Base-by-base conservation (phyloP, 352 stramenopile species). In the Pythium phragmiticola region DNA sequence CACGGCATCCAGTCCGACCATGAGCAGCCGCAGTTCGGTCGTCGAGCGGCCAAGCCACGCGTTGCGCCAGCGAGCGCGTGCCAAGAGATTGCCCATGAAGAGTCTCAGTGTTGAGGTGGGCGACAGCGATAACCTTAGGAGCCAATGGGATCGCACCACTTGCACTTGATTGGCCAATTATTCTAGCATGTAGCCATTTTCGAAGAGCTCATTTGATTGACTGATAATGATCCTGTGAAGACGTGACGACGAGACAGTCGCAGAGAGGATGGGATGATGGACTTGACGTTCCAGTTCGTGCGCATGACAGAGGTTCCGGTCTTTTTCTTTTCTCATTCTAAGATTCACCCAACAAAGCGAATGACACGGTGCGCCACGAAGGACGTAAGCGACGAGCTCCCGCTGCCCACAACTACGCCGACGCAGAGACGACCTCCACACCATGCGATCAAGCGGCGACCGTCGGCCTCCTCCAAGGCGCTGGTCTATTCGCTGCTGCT, bases 1-100 rank as follows among this genome's bases (percentile, higher is more conserved):
- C 45, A 90, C 92, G 36, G 87, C 91, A 79, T 98, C 91, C 9
- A 93, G 68, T 14, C 80, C 82, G 21, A 95, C 78, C 87, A 97
- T 96, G 46, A 98, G 70, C 63, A 98, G 37, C 21, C 39, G 36
- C 17, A 48, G 0, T n/a, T 48, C 34, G 34, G 39, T 8, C 7
- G 17, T 30, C 41, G 42, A 17, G 42, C 14, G 16, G 42, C 42
- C 17, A 21, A 48, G 42, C 42, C 42, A 48, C 16, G 2, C 14
- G 12, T 26, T 3, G 34, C 34, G 34, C 34, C 34, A 39, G 34
- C 34, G 2, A 39, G 17, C 17, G 21, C 42, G 16, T 26, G 42
- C 17, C 17, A 13, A 6, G 42, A 48, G 16, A 26, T 48, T 48
- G 42, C 42, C 42, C 42, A 48, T 48, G 3, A 6, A 17, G 17